phyloP scores from a whole-genome alignment of 2,329 filamentous ascomycete species.

The Botrytis hyacinthi region DNA sequence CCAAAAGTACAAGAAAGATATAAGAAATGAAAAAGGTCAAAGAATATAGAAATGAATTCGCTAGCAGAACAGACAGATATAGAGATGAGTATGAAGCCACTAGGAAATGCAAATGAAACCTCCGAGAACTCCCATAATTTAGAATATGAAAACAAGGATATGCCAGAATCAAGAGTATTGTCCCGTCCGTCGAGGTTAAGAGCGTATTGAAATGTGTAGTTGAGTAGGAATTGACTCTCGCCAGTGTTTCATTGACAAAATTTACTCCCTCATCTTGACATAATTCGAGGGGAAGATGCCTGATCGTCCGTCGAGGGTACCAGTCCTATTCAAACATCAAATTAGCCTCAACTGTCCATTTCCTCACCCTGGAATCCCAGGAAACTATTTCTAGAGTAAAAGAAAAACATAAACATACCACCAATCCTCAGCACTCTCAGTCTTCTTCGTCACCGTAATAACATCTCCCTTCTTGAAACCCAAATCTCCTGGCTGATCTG shows the following conservation, averaged over 20 bases:
- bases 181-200: background rate
- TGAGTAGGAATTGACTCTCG: background rate
- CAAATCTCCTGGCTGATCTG: conserved; percentile 87
- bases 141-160: background rate
- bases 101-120: background rate
- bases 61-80: background rate
- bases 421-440: conserved; percentile 93
- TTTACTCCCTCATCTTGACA: conserved; percentile 61
- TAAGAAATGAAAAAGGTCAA: background rate
- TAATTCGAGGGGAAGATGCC: conserved; percentile 92
- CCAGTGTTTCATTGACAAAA: background rate
- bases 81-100: background rate
- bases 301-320: conserved; percentile 76
- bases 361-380: background rate
- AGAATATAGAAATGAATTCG: background rate
- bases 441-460: conserved; percentile 92
- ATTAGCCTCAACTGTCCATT: background rate
- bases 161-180: background rate
- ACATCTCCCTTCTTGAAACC: conserved; percentile 97
- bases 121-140: background rate
- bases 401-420: conserved; percentile 58
- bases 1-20: background rate
- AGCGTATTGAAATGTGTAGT: background rate
- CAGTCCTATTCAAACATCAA: conserved; percentile 60
- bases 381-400: background rate